Evolutionary conservation across 345 rosid genomes (phyloP), one percentile per base, ranked within the genome.

Genomic region (sweet orange (Citrus sinensis)): DNA sequence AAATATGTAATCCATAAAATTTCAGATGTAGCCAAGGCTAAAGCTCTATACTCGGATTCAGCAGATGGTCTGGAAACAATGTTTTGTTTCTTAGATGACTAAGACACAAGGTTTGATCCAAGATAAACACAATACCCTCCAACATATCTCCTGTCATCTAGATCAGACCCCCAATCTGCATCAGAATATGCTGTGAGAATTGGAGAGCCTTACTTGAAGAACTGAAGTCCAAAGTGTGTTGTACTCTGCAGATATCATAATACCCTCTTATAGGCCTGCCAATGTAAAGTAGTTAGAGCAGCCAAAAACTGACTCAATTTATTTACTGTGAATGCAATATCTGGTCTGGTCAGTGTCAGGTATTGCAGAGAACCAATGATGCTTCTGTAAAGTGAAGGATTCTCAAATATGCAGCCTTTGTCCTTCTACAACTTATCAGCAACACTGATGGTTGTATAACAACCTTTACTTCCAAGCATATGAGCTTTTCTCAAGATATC

Each of bases 181-280:
- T 49, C 54, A 2, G 19, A 14, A 14, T 49, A 10, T 0, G 19
- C 5, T 49, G 17, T 10, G 0, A 49, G 4, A 3, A 0, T 49
- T 0, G 0, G 5, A 3, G 14, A 14, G 0, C 17, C 1, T 11
- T 0, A 4, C 1, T 49, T 11, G 54, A 2, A 46, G 16, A 49
- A 49, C 7, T 49, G 54, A 49, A 49, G 14, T 11, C 54, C 5
- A 49, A 2, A 49, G 14, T 49, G 14, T 2, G 54, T 0, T 13
- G 54, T 49, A 3, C 1, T 2, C 19, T 56, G 11, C 9, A 56
- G 24, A 56, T 56, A 56, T 6, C 60, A 7, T 2, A 56, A 7
- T 0, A 56, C 60, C 10, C 9, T 20, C 0, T 56, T 56, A 1
- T 2, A 5, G 1, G 4, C 24, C 10, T 56, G 24, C n/a, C 25